phyloP scores from a whole-genome alignment of 257 asterid species.

The Nicotiana sylvestris region DNA sequence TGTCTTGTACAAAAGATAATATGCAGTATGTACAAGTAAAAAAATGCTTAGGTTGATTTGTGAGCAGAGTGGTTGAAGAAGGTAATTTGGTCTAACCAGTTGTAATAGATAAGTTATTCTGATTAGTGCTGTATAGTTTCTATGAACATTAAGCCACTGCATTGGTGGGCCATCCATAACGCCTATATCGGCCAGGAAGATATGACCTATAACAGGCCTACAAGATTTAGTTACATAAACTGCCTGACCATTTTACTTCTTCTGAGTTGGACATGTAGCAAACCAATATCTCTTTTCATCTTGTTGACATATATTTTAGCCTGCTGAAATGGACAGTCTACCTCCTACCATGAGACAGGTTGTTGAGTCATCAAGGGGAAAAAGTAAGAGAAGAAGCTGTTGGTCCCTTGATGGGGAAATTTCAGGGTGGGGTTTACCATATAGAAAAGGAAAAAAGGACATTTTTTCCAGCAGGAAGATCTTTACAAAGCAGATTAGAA shows the following conservation, averaged over 20 bases:
- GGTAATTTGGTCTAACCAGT: background rate
- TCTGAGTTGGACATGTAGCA: background rate
- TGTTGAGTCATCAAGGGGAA: background rate
- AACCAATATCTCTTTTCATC: background rate
- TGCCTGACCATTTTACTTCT: background rate
- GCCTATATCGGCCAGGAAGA: background rate
- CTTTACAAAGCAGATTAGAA: background rate
- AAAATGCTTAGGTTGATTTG: background rate
- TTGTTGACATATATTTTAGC: background rate
- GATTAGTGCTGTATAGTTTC: background rate
- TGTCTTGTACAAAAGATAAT: background rate
- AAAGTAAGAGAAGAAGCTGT: background rate
- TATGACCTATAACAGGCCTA: background rate
- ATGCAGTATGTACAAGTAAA: background rate
- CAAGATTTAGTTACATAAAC: background rate
- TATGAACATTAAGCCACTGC: background rate
- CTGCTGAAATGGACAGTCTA: background rate
- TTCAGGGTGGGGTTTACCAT: background rate
- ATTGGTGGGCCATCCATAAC: background rate
- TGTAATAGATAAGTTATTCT: background rate
- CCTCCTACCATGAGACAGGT: background rate
- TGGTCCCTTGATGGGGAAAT: background rate
- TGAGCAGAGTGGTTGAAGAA: background rate
- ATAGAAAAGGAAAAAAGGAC: background rate
- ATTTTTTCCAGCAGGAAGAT: background rate